Evolutionary conservation across 805 yeast genomes (phyloP).

Genomic region (Candida golubevii): DNA sequence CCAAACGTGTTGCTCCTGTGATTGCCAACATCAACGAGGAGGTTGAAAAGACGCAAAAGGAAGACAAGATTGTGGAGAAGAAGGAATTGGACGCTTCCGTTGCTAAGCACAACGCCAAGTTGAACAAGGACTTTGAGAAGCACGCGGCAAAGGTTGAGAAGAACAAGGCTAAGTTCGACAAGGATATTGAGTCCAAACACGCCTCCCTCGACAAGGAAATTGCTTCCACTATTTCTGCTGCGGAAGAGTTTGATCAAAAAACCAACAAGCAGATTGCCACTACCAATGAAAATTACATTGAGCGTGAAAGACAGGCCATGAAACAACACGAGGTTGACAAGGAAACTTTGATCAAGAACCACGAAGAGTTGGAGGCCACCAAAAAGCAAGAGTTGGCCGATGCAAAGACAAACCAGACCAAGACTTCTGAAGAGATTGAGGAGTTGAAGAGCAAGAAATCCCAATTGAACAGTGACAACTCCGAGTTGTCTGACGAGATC

Average conservation of each 20-base stretch:
- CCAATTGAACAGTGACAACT: slow-evolving; percentile 35
- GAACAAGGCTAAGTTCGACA: slow-evolving; percentile 35
- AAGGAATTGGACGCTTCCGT: slow-evolving; percentile 35
- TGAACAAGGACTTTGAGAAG: slow-evolving; percentile 34
- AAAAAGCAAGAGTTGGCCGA: slow-evolving; percentile 41
- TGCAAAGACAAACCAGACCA: slow-evolving; percentile 37
- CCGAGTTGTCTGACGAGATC: slow-evolving; percentile 33
- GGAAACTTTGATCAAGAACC: slow-evolving; percentile 38
- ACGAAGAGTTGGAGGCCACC: slow-evolving; percentile 42
- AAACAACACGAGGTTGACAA: slow-evolving; percentile 44
- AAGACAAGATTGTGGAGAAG: slow-evolving; percentile 41
- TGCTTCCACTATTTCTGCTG: slow-evolving; percentile 27
- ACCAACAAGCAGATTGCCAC: slow-evolving; percentile 42
- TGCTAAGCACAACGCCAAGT: slow-evolving; percentile 31
- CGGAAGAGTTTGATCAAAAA: slow-evolving; percentile 35
- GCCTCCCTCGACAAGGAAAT: slow-evolving; percentile 20
- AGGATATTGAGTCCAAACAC: slow-evolving; percentile 36
- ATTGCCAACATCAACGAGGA: slow-evolving; percentile 47
- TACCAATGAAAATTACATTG: slow-evolving; percentile 40
- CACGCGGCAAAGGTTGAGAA: slow-evolving; percentile 35
- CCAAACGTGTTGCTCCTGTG: slow-evolving; percentile 52
- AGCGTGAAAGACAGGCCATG: slow-evolving; percentile 45
- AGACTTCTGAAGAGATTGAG: slow-evolving; percentile 43
- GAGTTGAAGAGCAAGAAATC: slow-evolving; percentile 40
- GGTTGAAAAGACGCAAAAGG: slow-evolving; percentile 41